Conservation (phyloP, 257 asterid species). For the Nicotiana tabacum region DNA sequence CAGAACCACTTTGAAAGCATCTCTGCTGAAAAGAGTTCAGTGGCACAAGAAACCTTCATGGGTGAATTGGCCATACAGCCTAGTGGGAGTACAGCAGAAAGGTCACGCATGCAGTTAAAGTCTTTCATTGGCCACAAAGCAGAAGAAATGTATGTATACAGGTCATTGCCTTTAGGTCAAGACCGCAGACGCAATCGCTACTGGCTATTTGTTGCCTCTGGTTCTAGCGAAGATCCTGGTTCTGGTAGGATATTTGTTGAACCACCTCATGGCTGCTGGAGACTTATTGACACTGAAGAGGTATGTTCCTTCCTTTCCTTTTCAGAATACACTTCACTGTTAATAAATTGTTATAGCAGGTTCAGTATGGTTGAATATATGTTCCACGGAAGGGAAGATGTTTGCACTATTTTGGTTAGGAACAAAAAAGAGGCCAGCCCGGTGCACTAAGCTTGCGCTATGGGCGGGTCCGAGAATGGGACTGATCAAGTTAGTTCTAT, state of each 20-base stretch:
- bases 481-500: not conserved
- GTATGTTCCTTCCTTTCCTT: constrained; percentile 26
- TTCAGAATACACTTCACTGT: not conserved
- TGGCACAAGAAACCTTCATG: constrained; percentile 31
- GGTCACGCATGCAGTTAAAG: constrained; percentile 87
- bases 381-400: not conserved
- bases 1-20: constrained; percentile 31
- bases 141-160: constrained; percentile 79
- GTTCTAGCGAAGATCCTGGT: constrained; percentile 87
- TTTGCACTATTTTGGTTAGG: not conserved
- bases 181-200: constrained; percentile 96
- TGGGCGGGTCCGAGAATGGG: not conserved
- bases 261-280: constrained; percentile 70
- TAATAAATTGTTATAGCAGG: not conserved
- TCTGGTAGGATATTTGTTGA: constrained; percentile 89
- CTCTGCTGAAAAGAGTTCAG: constrained; percentile 25
- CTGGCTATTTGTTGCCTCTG: constrained; percentile 88
- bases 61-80: constrained; percentile 57
- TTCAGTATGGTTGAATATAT: not conserved
- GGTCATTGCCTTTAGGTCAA: constrained; percentile 95
- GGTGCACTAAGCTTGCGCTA: not conserved
- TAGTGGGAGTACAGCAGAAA: constrained; percentile 69
- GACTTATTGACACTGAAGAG: constrained; percentile 81
- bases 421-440: not conserved
- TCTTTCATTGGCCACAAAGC: constrained; percentile 86